Evolutionary conservation across 768 basidiomycete species (phyloP), one percentile per base, ranked within the genome.

Genomic region (Auriscalpium microsporum): DNA sequence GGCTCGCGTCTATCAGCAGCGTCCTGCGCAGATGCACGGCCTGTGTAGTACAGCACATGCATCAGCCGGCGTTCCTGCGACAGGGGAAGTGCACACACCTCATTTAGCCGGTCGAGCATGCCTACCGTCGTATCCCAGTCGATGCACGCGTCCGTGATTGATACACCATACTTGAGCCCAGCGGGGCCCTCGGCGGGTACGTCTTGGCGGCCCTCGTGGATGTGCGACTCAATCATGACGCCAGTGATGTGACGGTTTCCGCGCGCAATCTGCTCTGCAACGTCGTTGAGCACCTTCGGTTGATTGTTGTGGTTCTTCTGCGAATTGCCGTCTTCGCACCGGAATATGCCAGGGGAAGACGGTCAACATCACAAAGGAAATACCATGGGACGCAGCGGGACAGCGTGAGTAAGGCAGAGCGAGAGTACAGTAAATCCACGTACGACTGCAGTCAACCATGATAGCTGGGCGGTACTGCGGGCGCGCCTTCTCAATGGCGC

Each of bases 211-310:
- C 95, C 95, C 50, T 85, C 87, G 65, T 89, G 86, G 71, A 99
- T 85, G 69, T 97, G 88, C 11, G 87, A 90, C 73, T 99, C 95
- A 67, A 99, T 81, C 95, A 99, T 98, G 55, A 97, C 92, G 47
- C 95, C 95, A 5, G 90, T 90, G 70, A 99, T 87, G 63, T 78
- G 75, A 56, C 69, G 75, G 58, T 82, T 73, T 28, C 91, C 91
- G 8, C 79, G 78, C 7, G 68, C 71, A 53, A 98, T 80, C 71
- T 98, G 95, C 3, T 69, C 71, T 69, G 83, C 84, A 64, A 92
- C 79, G 68, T 79, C 71, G 60, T 81, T 78, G 55, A 90, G 65
- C 45, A 92, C 90, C 62, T 83, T 82, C 16, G 93, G 84, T 70
- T 96, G 94, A 72, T 94, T 95, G 65, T 81, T 80, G 75, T 95